A percentile compares a stretch with the other conserved stretches of the same genome.
Conservation (phyloP, 148 eudicot species). For the Silene conica region DNA sequence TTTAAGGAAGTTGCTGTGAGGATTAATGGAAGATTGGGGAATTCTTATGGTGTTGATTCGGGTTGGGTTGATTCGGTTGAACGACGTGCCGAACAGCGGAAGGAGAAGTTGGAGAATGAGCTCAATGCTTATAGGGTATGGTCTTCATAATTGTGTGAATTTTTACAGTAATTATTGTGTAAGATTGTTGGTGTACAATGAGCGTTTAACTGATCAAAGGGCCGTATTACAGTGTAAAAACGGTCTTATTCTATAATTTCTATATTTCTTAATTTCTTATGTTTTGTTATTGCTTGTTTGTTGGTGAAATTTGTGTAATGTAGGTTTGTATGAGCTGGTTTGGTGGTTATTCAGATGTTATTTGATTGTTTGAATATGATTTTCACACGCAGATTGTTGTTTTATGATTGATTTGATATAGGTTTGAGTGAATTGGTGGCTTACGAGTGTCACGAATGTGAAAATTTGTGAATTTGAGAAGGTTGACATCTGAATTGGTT, state of each 20-base stretch:
- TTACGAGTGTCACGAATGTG: neutral
- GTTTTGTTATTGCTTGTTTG: neutral
- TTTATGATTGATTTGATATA: neutral
- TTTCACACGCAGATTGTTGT: neutral
- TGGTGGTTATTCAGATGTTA: neutral
- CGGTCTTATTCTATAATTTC: neutral
- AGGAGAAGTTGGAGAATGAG: slow-evolving; percentile 84
- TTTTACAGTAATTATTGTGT: neutral
- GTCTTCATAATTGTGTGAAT: neutral
- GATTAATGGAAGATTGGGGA: slow-evolving; percentile 63
- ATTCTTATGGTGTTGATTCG: slow-evolving; percentile 41
- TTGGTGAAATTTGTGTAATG: neutral
- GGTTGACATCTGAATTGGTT: neutral
- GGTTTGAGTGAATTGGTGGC: neutral
- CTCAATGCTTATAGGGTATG: slow-evolving; percentile 84
- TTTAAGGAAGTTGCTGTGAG: slow-evolving; percentile 58
- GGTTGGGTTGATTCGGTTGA: slow-evolving; percentile 69
- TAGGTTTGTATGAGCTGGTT: neutral
- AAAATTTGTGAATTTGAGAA: neutral
- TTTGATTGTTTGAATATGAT: neutral
- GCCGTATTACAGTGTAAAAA: neutral
- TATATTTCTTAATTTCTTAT: neutral
- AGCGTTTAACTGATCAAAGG: no score
- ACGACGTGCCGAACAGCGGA: slow-evolving; percentile 63
- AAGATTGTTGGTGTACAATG: neutral